Evolutionary conservation across 129 eudicot genomes (phyloP).

Genomic region (carrot (Daucus carota)): DNA sequence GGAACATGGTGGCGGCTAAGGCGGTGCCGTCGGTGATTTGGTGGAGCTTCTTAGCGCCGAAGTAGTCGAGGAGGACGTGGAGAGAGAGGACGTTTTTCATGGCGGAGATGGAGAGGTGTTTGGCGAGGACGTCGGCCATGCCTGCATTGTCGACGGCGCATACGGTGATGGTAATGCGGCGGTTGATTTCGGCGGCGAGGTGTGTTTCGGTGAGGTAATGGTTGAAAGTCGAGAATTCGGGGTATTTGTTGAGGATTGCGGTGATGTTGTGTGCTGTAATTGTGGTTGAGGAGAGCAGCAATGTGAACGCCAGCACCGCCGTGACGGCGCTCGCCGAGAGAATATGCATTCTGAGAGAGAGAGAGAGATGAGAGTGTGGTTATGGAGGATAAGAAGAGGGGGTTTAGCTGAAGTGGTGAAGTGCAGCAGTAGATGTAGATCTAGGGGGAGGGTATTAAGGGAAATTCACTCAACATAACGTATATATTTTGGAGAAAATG

Average conservation of each 20-base stretch:
- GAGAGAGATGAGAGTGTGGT: slow-evolving; percentile 15
- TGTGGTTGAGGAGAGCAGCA: slow-evolving; percentile 14
- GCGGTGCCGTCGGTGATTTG: slow-evolving; percentile 80
- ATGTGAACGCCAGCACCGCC: slow-evolving; percentile 22
- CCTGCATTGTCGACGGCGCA: slow-evolving; percentile 71
- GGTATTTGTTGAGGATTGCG: slow-evolving; percentile 44
- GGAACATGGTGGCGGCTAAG: slow-evolving; percentile 80
- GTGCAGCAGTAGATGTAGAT: slow-evolving; percentile 5
- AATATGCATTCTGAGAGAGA: slow-evolving; percentile 40
- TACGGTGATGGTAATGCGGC: slow-evolving; percentile 78
- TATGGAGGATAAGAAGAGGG: background rate
- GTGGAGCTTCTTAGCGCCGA: slow-evolving; percentile 86
- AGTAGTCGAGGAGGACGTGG: slow-evolving; percentile 83
- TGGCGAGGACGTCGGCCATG: slow-evolving; percentile 56
- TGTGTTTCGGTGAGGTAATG: slow-evolving; percentile 78
- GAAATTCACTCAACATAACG: background rate
- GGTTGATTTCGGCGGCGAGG: slow-evolving; percentile 79
- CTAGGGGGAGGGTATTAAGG: background rate
- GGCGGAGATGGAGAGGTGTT: slow-evolving; percentile 44
- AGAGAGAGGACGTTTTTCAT: slow-evolving; percentile 64
- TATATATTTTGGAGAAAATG: background rate
- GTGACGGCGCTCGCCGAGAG: slow-evolving; percentile 30
- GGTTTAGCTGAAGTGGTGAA: background rate
- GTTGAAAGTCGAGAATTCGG: slow-evolving; percentile 80
- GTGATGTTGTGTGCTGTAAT: slow-evolving; percentile 65